Evolutionary conservation across 768 basidiomycete species (phyloP).

Genomic region (Lactifluus pinguis): DNA sequence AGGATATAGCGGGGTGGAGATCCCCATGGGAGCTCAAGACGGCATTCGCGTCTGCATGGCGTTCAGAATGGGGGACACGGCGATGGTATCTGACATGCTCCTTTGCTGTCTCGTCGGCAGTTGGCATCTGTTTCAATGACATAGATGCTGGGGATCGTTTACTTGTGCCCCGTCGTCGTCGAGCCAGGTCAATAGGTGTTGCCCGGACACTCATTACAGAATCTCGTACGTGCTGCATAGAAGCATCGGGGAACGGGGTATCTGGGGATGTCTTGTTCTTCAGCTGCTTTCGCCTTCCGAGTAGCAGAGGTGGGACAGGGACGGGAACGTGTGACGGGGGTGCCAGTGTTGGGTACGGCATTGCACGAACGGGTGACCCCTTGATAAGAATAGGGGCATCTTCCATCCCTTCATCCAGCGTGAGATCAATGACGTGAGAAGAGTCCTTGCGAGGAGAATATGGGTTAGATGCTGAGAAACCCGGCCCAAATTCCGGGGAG

Average conservation of each 20-base stretch:
- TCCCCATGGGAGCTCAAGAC: neutral
- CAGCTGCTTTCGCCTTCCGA: neutral
- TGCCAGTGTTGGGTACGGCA: neutral
- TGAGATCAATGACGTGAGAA: slow-evolving; percentile 13
- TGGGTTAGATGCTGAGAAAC: neutral
- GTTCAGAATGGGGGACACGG: neutral
- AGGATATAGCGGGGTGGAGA: slow-evolving; percentile 10
- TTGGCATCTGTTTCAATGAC: neutral
- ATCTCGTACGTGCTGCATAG: slow-evolving; percentile 13
- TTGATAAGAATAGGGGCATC: slow-evolving; percentile 12
- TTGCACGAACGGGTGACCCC: slow-evolving; percentile 7
- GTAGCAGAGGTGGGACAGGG: neutral
- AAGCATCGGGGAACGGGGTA: slow-evolving; percentile 12
- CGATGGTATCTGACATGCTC: neutral
- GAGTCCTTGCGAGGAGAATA: neutral
- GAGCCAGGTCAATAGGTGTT: neutral
- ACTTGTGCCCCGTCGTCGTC: neutral
- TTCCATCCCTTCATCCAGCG: slow-evolving; percentile 9
- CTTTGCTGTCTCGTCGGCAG: neutral
- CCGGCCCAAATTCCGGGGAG: neutral
- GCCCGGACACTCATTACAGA: neutral
- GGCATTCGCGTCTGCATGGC: neutral
- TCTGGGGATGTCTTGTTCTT: neutral
- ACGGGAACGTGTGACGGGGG: neutral
- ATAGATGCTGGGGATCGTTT: neutral